Percentiles rank a stretch among this genome's conserved stretches.
Conservation (phyloP, 768 basidiomycete genomes). For the Imleria badia region DNA sequence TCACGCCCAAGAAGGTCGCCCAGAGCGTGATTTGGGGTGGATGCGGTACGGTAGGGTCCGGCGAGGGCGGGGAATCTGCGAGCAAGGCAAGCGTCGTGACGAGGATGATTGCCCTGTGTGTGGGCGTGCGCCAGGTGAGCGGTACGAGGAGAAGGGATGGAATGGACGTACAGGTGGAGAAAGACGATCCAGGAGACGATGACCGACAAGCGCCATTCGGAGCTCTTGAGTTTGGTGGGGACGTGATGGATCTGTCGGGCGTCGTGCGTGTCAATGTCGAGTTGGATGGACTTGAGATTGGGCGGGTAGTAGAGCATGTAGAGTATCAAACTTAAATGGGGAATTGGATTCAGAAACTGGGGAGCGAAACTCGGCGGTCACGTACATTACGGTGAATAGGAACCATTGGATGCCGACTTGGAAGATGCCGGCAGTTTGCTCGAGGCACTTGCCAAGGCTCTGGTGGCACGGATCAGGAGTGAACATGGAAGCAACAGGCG, state of each 20-base stretch:
- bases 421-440: slow-evolving; percentile 76
- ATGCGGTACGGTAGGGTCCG: slow-evolving; percentile 35
- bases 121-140: background rate
- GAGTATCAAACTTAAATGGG: slow-evolving; percentile 66
- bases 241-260: slow-evolving; percentile 40
- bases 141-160: background rate
- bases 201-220: slow-evolving; percentile 79
- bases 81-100: slow-evolving; percentile 66
- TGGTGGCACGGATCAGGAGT: slow-evolving; percentile 30
- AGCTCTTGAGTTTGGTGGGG: slow-evolving; percentile 52
- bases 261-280: slow-evolving; percentile 43
- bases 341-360: background rate
- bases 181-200: slow-evolving; percentile 68
- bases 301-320: slow-evolving; percentile 92
- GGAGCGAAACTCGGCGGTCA: slow-evolving; percentile 7
- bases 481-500: background rate
- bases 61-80: slow-evolving; percentile 39
- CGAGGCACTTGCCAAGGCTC: slow-evolving; percentile 71
- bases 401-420: slow-evolving; percentile 85
- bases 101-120: slow-evolving; percentile 40
- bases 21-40: slow-evolving; percentile 50
- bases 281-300: slow-evolving; percentile 68
- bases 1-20: slow-evolving; percentile 87
- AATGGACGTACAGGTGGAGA: slow-evolving; percentile 67
- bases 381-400: slow-evolving; percentile 81